Base-by-base conservation (phyloP, 352 stramenopile genomes). In the Phytopythium montanum region DNA sequence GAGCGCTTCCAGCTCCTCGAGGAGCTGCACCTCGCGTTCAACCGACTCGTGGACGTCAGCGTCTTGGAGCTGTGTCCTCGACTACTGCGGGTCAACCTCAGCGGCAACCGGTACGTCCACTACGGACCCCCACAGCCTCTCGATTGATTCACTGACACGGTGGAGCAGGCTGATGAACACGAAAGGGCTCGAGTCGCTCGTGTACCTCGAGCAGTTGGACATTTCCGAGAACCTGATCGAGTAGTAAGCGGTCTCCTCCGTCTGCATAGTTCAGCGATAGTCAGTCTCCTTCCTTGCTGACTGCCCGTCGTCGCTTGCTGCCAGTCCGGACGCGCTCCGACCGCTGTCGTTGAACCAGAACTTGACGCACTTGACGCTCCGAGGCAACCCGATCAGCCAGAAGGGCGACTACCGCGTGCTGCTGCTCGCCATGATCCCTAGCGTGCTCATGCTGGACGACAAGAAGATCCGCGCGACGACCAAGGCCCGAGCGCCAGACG, bases 201-300 rank as follows among this genome's bases (percentile, higher is more conserved):
- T 69, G 9, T 68, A 54, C 16, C 68, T 92, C n/a, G 75, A 90
- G 49, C 71, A 78, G 48, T 49, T 92, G 33, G 77, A 90, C 19
- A 49, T 92, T 4, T 90, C 80, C 0, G 83, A 92, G 41, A 90
- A 92, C 49, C 72, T 92, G 42, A 88, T 92, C 38, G 81, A 90
- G 53, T 71, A 72, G 83, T 90, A 76, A 56, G 79, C 72, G 7
- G 2, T 53, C 21, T 6, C 8, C 8, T 29, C 13, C 13, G 42
- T 51, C 18, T 21, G n/a, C n/a, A n/a, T n/a, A 7, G 38, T 23
- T 8, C 28, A 13, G 7, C 19, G 18, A 19, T 26, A 7, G 2
- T 46, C 13, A 44, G n/a, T n/a, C n/a, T n/a, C n/a, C n/a, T n/a
- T n/a, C 23, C 2, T 9, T 26, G 38, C 51, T 51, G 19, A 44